Evolutionary conservation across 1,139 yeast genomes (phyloP).

Genomic region (Tardiomyces depauwii): DNA sequence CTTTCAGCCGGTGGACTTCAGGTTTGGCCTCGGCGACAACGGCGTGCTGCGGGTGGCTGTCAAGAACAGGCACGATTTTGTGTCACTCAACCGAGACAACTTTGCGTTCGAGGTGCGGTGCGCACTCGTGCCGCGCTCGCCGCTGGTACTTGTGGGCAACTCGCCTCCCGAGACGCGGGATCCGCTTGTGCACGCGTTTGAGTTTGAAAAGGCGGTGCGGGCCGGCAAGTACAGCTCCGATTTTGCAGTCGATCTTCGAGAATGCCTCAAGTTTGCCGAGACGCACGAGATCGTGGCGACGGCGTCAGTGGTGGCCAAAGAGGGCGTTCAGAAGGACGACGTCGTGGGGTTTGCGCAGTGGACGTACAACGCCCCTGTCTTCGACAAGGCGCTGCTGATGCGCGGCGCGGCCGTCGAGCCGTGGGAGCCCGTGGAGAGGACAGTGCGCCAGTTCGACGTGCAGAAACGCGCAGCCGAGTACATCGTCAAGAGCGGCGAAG

Average conservation of each 20-base stretch:
- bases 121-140: background rate
- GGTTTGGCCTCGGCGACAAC: background rate
- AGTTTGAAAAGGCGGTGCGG: background rate
- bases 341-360: background rate
- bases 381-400: background rate
- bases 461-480: background rate
- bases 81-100: background rate
- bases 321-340: background rate
- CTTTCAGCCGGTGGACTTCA: constrained; percentile 21
- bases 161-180: background rate
- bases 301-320: background rate
- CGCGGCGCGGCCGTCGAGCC: background rate
- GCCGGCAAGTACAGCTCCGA: background rate
- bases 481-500: background rate
- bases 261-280: background rate
- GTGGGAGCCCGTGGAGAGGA: background rate
- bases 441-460: background rate
- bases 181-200: background rate
- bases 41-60: background rate
- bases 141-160: background rate
- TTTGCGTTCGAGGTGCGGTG: background rate
- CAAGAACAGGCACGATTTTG: constrained; percentile 1
- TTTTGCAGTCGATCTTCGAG: background rate
- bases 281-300: background rate
- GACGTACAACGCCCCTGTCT: background rate